phyloP scores from a whole-genome alignment of 2,329 filamentous ascomycete species.

The Fusarium paranaense region DNA sequence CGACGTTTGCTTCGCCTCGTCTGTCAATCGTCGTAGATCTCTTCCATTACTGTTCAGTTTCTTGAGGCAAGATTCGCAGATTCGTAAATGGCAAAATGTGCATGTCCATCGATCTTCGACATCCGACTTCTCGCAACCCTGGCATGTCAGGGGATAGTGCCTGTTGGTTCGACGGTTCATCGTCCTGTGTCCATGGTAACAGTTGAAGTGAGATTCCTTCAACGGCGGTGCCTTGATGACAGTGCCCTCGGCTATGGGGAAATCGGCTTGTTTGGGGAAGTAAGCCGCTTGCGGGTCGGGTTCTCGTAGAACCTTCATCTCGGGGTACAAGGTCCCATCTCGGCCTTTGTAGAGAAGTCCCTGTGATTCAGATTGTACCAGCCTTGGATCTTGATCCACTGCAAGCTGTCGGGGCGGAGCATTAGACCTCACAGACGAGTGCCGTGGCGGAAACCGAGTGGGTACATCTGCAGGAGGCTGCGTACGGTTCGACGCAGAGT shows the following conservation, averaged over 20 bases:
- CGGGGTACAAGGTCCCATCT: slow-evolving; percentile 56
- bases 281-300: slow-evolving; percentile 51
- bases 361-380: slow-evolving; percentile 50
- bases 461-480: slow-evolving; percentile 36
- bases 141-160: slow-evolving; percentile 64
- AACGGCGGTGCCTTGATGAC: slow-evolving; percentile 58
- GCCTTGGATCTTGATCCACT: slow-evolving; percentile 45
- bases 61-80: slow-evolving; percentile 62
- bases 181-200: slow-evolving; percentile 59
- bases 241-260: slow-evolving; percentile 47
- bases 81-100: slow-evolving; percentile 62
- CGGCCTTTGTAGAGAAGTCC: slow-evolving; percentile 51
- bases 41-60: slow-evolving; percentile 55
- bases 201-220: slow-evolving; percentile 58
- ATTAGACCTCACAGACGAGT: slow-evolving; percentile 45
- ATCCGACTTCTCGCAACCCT: slow-evolving; percentile 62
- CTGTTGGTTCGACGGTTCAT: slow-evolving; percentile 63
- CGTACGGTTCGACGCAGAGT: slow-evolving; percentile 31
- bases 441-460: slow-evolving; percentile 48
- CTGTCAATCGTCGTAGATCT: slow-evolving; percentile 57
- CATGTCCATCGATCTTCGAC: slow-evolving; percentile 60
- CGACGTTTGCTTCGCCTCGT: slow-evolving; percentile 34
- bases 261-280: slow-evolving; percentile 51
- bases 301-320: slow-evolving; percentile 52
- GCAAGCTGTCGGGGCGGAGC: slow-evolving; percentile 38